These are phyloP conservation scores for Leptomonas seymouri DNA, from an alignment of 208 protist genomes.

Conservation along the genomic window DNA sequence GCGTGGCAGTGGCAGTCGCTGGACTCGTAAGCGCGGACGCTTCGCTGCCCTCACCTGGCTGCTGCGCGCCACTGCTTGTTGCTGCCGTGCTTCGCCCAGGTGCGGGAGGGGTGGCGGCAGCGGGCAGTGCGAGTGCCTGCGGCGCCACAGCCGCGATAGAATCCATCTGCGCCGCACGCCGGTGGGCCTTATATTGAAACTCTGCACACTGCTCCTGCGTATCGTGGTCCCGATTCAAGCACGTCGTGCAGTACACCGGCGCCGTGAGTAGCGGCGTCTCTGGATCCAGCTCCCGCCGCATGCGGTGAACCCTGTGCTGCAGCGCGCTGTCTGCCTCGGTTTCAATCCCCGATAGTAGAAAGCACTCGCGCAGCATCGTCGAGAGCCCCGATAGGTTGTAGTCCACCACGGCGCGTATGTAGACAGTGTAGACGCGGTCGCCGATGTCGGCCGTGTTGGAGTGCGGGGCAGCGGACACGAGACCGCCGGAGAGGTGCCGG, in stretches of 20 bases:
- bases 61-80: neutral
- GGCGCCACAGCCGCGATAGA: conserved; percentile 1
- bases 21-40: neutral
- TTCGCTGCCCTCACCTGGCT: neutral
- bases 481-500: conserved; percentile 48
- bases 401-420: conserved; percentile 66
- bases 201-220: conserved; percentile 70
- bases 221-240: conserved; percentile 80
- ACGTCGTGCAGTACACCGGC: conserved; percentile 66
- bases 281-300: conserved; percentile 77
- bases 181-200: conserved; percentile 68
- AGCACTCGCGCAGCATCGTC: conserved; percentile 85
- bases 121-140: neutral
- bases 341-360: conserved; percentile 68
- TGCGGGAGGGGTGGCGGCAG: neutral
- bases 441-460: conserved; percentile 45
- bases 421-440: conserved; percentile 76
- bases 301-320: conserved; percentile 89
- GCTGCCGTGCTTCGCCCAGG: neutral
- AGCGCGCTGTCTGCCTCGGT: conserved; percentile 63
- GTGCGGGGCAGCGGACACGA: conserved; percentile 56
- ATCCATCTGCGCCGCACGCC: conserved; percentile 19
- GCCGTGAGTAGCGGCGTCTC: conserved; percentile 71
- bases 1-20: neutral
- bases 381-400: conserved; percentile 63